Evolutionary conservation across 73 alveolate species (phyloP), one percentile per base, ranked within the genome.

Genomic region (Paramecium pentaurelia): DNA sequence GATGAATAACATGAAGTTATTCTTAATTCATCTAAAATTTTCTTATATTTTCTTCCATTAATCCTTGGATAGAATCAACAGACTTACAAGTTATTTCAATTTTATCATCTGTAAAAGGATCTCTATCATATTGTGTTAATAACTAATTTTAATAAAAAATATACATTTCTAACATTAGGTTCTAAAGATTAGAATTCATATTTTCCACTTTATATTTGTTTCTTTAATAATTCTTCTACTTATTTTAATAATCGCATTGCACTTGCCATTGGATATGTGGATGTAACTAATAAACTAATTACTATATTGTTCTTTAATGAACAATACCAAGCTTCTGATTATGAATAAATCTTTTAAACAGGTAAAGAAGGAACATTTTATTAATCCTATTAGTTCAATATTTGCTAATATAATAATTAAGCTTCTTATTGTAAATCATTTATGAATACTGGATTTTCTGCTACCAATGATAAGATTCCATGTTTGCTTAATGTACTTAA

Each of bases 31-130:
- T 27, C 28, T 80, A 64, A 14, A 80, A 47, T 11, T 80, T 80
- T n/a, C 34, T 80, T 32, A 80, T 25, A 20, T 80, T 80, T 20
- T 80, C 91, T 47, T 80, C 91, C 91, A 80, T 80, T 47, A 80
- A 80, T 80, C 91, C 91, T 47, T 80, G 91, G 30, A 80, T 28
- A 80, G 91, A 80, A 47, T 80, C 91, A 28, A 80, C 91, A 80
- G 77, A 45, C 30, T 80, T 80, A 27, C 77, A 80, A 27, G 75
- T 80, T 9, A 80, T 47, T 45, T 80, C 91, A n/a, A 80, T 44
- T 47, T 80, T 80, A 47, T 80, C 91, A 44, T 80, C 91, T 8
- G 71, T 8, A 80, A 32, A 42, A 27, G 91, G 91, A 80, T 80
- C 75, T 80, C 73, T 40, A 18, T 80, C 91, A 80, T 80, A 80